phyloP scores from a whole-genome alignment of 2,329 filamentous ascomycete species.

The Daldinia sp. region DNA sequence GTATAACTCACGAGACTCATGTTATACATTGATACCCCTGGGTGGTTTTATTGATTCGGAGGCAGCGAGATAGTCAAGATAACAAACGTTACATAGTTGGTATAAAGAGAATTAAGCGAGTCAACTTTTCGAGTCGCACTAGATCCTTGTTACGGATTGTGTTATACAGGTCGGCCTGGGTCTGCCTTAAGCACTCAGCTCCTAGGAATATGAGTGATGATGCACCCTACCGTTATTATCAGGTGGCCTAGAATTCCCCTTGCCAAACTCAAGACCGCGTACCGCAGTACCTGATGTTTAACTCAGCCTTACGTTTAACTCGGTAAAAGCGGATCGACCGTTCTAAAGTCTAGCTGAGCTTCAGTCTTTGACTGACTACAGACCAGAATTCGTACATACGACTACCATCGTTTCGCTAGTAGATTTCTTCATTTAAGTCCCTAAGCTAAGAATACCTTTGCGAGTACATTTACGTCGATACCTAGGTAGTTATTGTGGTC shows the following conservation, averaged over 20 bases:
- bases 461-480: too few species aligned
- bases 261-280: not conserved
- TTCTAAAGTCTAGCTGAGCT: not conserved
- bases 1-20: conserved; percentile 24
- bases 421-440: too few species aligned
- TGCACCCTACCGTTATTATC: conserved; percentile 7
- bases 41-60: conserved; percentile 27
- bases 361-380: not conserved
- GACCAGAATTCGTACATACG: too few species aligned
- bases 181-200: not conserved
- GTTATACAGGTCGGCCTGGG: conserved; percentile 35
- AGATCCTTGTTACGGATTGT: conserved; percentile 11
- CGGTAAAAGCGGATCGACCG: not conserved
- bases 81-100: conserved; percentile 20
- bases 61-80: conserved; percentile 8
- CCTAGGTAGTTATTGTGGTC: not conserved
- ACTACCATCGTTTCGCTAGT: too few species aligned
- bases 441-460: too few species aligned
- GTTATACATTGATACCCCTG: conserved; percentile 34
- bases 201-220: conserved; percentile 7
- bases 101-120: conserved; percentile 14
- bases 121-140: not conserved
- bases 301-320: not conserved
- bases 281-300: not conserved
- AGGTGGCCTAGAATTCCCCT: not conserved